Percentiles rank a stretch among this genome's conserved stretches.
Evolutionary conservation across 768 basidiomycete species (phyloP).

Genomic region (Guyanaporus albipodus): DNA sequence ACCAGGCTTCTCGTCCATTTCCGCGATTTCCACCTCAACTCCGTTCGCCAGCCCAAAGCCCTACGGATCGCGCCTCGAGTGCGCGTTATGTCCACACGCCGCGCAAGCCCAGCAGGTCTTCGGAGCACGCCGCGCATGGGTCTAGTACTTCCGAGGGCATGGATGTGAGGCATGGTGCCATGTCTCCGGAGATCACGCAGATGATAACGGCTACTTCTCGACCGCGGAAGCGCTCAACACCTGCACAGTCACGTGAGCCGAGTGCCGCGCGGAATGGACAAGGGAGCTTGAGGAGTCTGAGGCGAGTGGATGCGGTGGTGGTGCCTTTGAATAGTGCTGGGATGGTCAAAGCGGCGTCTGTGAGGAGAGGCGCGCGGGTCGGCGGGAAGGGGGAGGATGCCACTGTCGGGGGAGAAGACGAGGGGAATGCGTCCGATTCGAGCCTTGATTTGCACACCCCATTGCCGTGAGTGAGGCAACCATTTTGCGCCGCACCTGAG

Average conservation of each 20-base stretch:
- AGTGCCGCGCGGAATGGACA: constrained; percentile 16
- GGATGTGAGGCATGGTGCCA: constrained; percentile 14
- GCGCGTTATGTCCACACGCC: constrained; percentile 22
- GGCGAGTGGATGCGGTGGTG: constrained; percentile 8
- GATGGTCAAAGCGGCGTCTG: not conserved
- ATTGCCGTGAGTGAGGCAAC: constrained; percentile 48
- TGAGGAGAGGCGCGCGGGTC: not conserved
- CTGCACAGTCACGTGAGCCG: constrained; percentile 23
- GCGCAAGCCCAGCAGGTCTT: constrained; percentile 22
- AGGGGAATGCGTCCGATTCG: constrained; percentile 51
- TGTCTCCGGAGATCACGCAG: constrained; percentile 38
- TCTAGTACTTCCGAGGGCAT: constrained; percentile 7
- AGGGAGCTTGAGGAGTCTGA: constrained; percentile 10
- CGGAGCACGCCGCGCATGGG: constrained; percentile 10
- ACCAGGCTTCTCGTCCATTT: constrained; percentile 23
- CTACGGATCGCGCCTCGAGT: not conserved
- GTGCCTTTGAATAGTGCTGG: constrained; percentile 11
- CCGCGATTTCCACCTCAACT: constrained; percentile 25
- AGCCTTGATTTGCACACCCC: constrained; percentile 68
- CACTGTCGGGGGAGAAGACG: constrained; percentile 22
- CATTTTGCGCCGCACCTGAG: not conserved
- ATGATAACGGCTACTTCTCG: constrained; percentile 40
- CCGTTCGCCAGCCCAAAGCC: constrained; percentile 13
- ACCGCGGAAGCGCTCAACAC: constrained; percentile 26
- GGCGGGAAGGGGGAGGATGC: not conserved